These are phyloP conservation scores for Penicillium manginii DNA, from an alignment of 495 filamentous ascomycete genomes.

Conservation along the genomic window DNA sequence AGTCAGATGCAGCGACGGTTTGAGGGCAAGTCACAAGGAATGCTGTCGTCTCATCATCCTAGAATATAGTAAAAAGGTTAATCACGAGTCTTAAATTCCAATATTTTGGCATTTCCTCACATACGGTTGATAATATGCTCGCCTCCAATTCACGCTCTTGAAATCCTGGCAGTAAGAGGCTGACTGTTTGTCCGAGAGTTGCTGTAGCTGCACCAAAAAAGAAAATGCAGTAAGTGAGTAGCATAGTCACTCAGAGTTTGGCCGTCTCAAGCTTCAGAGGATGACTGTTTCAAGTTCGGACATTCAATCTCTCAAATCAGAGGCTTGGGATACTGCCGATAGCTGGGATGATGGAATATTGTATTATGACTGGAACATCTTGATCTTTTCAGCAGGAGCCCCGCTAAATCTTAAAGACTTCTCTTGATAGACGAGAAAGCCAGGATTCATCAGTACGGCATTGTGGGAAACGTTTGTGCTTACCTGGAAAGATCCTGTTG, in stretches of 20 bases:
- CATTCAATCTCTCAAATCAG: neutral
- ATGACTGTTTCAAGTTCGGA: neutral
- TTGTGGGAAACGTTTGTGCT: no score
- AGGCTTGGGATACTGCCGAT: neutral
- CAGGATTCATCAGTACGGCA: no score
- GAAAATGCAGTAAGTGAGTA: neutral
- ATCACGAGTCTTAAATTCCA: no score
- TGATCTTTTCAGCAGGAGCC: no score
- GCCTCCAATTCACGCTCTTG: neutral
- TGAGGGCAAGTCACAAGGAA: neutral
- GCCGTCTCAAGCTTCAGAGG: neutral
- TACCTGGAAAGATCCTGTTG: no score
- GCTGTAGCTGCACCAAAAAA: neutral
- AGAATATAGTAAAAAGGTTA: neutral
- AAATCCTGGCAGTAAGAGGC: neutral
- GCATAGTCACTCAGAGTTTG: neutral
- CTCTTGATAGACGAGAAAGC: no score
- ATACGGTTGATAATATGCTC: neutral
- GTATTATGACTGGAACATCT: no score
- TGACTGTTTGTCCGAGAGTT: neutral
- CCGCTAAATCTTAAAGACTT: no score
- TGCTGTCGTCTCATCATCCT: neutral
- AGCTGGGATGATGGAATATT: neutral
- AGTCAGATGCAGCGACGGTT: neutral
- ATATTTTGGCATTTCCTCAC: no score